A percentile compares a stretch with the other conserved stretches of the same genome.
These are phyloP conservation scores for Barnettozyma populi DNA, from an alignment of 805 yeast genomes.

Conservation along the genomic window DNA sequence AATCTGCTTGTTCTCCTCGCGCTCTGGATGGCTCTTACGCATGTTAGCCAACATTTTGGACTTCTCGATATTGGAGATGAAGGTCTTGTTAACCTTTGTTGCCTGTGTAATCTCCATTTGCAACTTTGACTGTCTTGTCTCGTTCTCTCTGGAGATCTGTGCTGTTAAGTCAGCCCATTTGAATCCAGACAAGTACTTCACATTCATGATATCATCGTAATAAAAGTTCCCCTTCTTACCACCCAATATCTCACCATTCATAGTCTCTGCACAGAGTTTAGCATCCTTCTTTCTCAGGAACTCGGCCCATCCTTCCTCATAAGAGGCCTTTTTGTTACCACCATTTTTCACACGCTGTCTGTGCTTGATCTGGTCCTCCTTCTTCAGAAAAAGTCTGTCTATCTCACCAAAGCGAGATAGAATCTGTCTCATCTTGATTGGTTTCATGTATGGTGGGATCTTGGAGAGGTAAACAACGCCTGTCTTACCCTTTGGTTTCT, in stretches of 20 bases:
- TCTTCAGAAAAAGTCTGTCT: slow-evolving; percentile 82
- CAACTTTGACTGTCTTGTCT: slow-evolving; percentile 79
- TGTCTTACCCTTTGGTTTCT: slow-evolving; percentile 54
- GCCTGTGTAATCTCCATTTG: slow-evolving; percentile 89
- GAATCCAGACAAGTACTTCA: slow-evolving; percentile 84
- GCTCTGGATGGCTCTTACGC: slow-evolving; percentile 26
- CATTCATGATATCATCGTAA: slow-evolving; percentile 89
- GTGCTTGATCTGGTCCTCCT: slow-evolving; percentile 67
- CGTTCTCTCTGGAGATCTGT: slow-evolving; percentile 87
- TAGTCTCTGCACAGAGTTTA: slow-evolving; percentile 75
- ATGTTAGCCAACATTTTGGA: slow-evolving; percentile 76
- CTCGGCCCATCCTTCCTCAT: slow-evolving; percentile 97
- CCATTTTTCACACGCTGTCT: slow-evolving; percentile 74
- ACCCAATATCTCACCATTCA: slow-evolving; percentile 86
- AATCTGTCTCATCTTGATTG: slow-evolving; percentile 79
- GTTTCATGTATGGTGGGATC: slow-evolving; percentile 97
- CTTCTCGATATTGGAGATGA: slow-evolving; percentile 76
- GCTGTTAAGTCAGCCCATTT: slow-evolving; percentile 94
- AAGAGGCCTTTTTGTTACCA: slow-evolving; percentile 85
- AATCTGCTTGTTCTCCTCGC: slow-evolving; percentile 31
- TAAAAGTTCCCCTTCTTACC: slow-evolving; percentile 89
- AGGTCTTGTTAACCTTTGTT: slow-evolving; percentile 77
- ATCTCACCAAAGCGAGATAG: slow-evolving; percentile 77
- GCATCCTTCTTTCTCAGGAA: slow-evolving; percentile 81
- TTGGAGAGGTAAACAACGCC: slow-evolving; percentile 92